A percentile compares a stretch with the other conserved stretches of the same genome.
Evolutionary conservation across 768 basidiomycete species (phyloP).

Genomic region (Leccinum ochraceum): DNA sequence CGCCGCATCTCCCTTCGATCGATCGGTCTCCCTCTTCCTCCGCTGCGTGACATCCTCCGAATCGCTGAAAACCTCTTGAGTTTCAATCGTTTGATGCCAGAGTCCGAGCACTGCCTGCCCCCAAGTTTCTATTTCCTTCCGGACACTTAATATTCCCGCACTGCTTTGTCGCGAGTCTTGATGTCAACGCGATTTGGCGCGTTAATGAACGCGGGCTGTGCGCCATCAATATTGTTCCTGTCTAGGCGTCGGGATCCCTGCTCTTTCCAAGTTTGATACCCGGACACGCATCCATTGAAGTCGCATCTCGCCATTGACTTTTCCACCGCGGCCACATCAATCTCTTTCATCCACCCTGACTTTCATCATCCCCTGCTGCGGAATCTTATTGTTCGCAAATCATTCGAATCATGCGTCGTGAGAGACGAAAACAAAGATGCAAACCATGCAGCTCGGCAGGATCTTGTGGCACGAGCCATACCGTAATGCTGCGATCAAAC

Average conservation of each 20-base stretch:
- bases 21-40: neutral
- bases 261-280: neutral
- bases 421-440: neutral
- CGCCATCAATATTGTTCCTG: neutral
- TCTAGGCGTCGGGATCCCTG: neutral
- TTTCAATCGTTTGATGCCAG: constrained; percentile 7
- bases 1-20: neutral
- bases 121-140: neutral
- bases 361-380: constrained; percentile 7
- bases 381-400: neutral
- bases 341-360: neutral
- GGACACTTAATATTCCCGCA: neutral
- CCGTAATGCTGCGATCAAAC: constrained; percentile 20
- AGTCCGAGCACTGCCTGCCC: constrained; percentile 6
- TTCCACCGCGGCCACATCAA: constrained; percentile 5
- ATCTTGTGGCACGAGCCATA: neutral
- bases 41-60: neutral
- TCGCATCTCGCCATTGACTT: neutral
- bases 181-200: constrained; percentile 5
- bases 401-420: neutral
- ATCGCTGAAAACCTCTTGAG: neutral
- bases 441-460: neutral
- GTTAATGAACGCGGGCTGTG: constrained; percentile 23
- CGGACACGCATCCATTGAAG: neutral
- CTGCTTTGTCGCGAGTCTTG: constrained; percentile 6